These are phyloP conservation scores for Asterophora lycoperdoides DNA, from an alignment of 768 basidiomycete genomes.

Conservation along the genomic window DNA sequence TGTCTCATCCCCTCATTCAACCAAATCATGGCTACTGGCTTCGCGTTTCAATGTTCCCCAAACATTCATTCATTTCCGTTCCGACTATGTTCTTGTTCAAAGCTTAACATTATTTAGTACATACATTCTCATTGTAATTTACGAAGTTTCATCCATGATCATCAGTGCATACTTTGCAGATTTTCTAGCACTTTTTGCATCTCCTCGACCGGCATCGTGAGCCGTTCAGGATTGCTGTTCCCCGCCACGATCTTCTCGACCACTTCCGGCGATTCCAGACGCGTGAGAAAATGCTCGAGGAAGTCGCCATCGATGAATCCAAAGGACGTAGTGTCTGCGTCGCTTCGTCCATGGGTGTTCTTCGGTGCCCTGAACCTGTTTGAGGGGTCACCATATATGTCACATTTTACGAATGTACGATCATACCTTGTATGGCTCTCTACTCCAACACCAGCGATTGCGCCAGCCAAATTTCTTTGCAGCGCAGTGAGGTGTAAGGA, in stretches of 20 bases:
- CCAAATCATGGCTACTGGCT: not conserved
- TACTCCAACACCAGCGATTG: slow-evolving; percentile 50
- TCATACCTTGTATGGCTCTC: slow-evolving; percentile 58
- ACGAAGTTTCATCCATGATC: slow-evolving; percentile 8
- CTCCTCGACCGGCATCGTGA: slow-evolving; percentile 44
- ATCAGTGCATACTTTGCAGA: slow-evolving; percentile 54
- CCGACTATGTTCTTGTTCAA: not conserved
- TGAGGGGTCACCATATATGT: slow-evolving; percentile 3
- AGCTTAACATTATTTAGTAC: slow-evolving; percentile 13
- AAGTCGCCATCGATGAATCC: slow-evolving; percentile 92
- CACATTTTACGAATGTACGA: not conserved
- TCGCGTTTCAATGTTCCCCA: not conserved
- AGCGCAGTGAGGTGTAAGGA: slow-evolving; percentile 61
- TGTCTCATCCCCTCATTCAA: not conserved
- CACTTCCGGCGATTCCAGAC: slow-evolving; percentile 33
- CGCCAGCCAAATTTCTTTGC: slow-evolving; percentile 67
- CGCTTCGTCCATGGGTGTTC: slow-evolving; percentile 49
- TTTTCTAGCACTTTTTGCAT: slow-evolving; percentile 42
- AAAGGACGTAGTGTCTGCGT: slow-evolving; percentile 49
- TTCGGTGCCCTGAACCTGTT: slow-evolving; percentile 69
- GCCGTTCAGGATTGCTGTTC: slow-evolving; percentile 51
- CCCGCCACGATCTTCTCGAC: slow-evolving; percentile 56
- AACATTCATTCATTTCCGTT: too few relatives aligned
- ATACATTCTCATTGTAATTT: slow-evolving; percentile 16
- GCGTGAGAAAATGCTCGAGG: slow-evolving; percentile 59